Percentiles rank a stretch among this genome's conserved stretches.
These are phyloP conservation scores for Akanthomyces uredinophilus DNA, from an alignment of 2,329 filamentous ascomycete species.

Conservation along the genomic window DNA sequence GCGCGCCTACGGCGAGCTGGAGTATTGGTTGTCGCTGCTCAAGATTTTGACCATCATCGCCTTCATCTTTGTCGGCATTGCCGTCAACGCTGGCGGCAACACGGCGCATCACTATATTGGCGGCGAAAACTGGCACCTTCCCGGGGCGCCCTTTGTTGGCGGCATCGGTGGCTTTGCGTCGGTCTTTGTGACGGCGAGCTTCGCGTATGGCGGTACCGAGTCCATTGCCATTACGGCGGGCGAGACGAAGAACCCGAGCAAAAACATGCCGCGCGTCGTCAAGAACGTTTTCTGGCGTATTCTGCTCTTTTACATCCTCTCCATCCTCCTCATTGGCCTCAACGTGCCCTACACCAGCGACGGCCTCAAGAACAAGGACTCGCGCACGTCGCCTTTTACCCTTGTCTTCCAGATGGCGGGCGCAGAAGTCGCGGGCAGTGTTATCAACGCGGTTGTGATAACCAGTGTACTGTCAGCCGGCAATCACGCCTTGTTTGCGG, in stretches of 20 bases:
- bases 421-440: slow-evolving; percentile 42
- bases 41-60: slow-evolving; percentile 51
- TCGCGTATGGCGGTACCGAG: slow-evolving; percentile 41
- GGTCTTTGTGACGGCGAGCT: slow-evolving; percentile 47
- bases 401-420: slow-evolving; percentile 57
- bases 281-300: slow-evolving; percentile 63
- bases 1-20: slow-evolving; percentile 36
- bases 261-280: slow-evolving; percentile 57
- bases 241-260: slow-evolving; percentile 58
- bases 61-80: slow-evolving; percentile 60
- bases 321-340: slow-evolving; percentile 45
- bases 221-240: slow-evolving; percentile 54
- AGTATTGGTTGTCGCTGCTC: slow-evolving; percentile 52
- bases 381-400: slow-evolving; percentile 39
- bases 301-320: slow-evolving; percentile 44
- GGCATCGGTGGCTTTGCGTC: slow-evolving; percentile 62
- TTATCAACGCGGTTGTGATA: slow-evolving; percentile 55
- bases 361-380: slow-evolving; percentile 6
- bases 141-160: slow-evolving; percentile 58
- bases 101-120: slow-evolving; percentile 50
- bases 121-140: slow-evolving; percentile 51
- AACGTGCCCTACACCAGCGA: slow-evolving; percentile 50
- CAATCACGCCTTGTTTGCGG: slow-evolving; percentile 34
- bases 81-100: slow-evolving; percentile 48
- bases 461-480: slow-evolving; percentile 34